phyloP scores from a whole-genome alignment of 345 rosid species.

The Salix viminalis region DNA sequence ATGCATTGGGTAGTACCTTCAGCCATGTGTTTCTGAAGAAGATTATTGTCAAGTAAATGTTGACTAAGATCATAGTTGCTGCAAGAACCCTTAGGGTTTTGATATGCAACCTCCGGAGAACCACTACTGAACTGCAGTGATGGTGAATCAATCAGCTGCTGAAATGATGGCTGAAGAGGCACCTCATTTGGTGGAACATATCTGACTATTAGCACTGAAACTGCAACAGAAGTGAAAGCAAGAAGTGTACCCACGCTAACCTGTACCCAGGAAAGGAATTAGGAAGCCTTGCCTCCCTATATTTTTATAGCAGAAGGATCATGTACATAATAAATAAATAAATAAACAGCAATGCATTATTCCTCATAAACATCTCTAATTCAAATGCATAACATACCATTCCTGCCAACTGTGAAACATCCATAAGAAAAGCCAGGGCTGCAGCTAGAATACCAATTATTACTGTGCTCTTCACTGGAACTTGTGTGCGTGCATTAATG shows the following conservation, averaged over 20 bases:
- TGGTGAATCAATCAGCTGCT: constrained; percentile 22
- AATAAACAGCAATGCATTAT: not conserved
- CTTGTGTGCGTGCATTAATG: constrained; percentile 54
- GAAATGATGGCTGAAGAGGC: constrained; percentile 41
- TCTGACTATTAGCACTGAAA: constrained; percentile 58
- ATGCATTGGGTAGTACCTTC: constrained; percentile 33
- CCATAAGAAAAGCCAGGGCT: constrained; percentile 56
- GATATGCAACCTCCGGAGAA: constrained; percentile 6
- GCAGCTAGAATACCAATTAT: constrained; percentile 63
- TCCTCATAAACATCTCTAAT: not conserved
- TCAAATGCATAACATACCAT: constrained; percentile 42
- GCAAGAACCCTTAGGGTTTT: constrained; percentile 7
- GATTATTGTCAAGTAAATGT: constrained; percentile 26
- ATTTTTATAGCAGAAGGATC: not conserved
- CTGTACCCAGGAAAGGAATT: constrained; percentile 28
- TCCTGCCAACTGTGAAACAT: constrained; percentile 60
- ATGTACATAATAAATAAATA: not conserved
- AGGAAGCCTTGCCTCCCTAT: not conserved
- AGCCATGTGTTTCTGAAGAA: constrained; percentile 30
- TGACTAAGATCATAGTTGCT: constrained; percentile 24
- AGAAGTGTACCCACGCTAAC: constrained; percentile 72
- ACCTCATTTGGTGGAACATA: constrained; percentile 60
- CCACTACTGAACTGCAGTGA: constrained; percentile 6
- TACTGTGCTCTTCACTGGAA: constrained; percentile 77
- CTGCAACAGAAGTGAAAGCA: constrained; percentile 65